Evolutionary conservation across 2,329 filamentous ascomycete genomes (phyloP), one percentile per base, ranked within the genome.

Genomic region (Nothomitra cinnamomea): DNA sequence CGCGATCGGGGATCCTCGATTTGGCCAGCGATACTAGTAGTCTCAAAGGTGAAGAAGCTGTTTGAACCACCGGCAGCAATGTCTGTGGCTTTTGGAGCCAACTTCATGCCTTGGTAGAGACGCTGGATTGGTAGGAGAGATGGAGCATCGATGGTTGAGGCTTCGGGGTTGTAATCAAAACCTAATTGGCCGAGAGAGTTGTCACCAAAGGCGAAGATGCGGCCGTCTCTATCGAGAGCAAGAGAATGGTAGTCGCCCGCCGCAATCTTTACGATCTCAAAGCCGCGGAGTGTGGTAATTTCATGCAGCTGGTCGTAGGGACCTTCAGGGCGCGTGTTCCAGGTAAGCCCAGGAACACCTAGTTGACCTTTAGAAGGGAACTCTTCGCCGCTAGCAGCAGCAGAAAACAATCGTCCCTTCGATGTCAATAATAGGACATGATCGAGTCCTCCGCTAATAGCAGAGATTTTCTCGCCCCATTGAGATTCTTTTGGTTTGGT

Each of bases 141-240:
- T 0, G 92, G 88, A 0, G 75, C 74, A 58, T 90, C 85, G 22
- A 85, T 71, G 55, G 70, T 77, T 6, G 78, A 72, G 15, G 78
- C 71, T 25, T 82, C 77, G 0, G 76, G 65, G 50, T 80, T 79
- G 53, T 77, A 78, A 51, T 87, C 79, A 60, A 90, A 80, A n/a
- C 90, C 90, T 2, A 96, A 75, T 66, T 96, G 92, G n/a, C 92
- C 92, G 43, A 79, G 78, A 0, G 82, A 81, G 68, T 96, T 96
- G 66, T 96, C 89, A 38, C 92, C 92, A 69, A 94, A 96, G 5
- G 81, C 75, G 66, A 92, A 95, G 15, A 92, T 76, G 15, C 80
- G 78, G 15, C 90, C 90, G 52, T 83, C 73, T 56, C 78, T 77
- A 63, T 90, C 86, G 15, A 88, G 74, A 0, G 80, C 85, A 1